A percentile compares a stretch with the other conserved stretches of the same genome.
Evolutionary conservation across 768 basidiomycete genomes (phyloP).

Genomic region (Kwoniella sp.): DNA sequence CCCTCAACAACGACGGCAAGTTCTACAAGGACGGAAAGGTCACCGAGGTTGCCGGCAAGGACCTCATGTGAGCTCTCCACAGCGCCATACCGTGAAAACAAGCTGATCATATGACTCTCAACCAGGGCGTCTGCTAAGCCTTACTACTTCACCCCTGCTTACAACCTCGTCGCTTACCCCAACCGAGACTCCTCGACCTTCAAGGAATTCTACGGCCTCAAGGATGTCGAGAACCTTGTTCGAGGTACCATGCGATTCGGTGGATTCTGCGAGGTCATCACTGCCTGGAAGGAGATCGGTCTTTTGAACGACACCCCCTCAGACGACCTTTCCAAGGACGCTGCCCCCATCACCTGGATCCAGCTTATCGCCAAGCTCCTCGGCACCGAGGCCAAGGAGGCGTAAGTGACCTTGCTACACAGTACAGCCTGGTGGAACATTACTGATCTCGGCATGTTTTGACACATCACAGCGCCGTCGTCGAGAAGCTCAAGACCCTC

Average conservation of each 20-base stretch:
- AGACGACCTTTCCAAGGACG: conserved; percentile 67
- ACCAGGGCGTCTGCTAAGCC: conserved; percentile 69
- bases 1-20: conserved; percentile 84
- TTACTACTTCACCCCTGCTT: conserved; percentile 92
- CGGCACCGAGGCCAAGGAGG: conserved; percentile 71
- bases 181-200: conserved; percentile 92
- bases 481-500: conserved; percentile 70
- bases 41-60: conserved; percentile 69
- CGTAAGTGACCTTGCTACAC: conserved; percentile 60
- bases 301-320: conserved; percentile 77
- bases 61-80: conserved; percentile 76
- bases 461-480: conserved; percentile 63
- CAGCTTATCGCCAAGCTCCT: conserved; percentile 76
- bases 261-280: conserved; percentile 94
- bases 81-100: too few species aligned
- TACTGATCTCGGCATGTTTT: neutral
- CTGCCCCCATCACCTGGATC: conserved; percentile 74
- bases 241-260: conserved; percentile 85
- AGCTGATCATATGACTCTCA: conserved; percentile 13
- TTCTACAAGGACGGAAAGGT: conserved; percentile 70
- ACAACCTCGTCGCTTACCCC: conserved; percentile 94
- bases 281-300: conserved; percentile 79
- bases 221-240: conserved; percentile 88
- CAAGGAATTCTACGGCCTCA: conserved; percentile 86
- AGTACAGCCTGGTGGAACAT: neutral